A percentile compares a stretch with the other conserved stretches of the same genome.
Conservation (phyloP, 805 yeast genomes). For the Kluyveromyces wickerhamii region DNA sequence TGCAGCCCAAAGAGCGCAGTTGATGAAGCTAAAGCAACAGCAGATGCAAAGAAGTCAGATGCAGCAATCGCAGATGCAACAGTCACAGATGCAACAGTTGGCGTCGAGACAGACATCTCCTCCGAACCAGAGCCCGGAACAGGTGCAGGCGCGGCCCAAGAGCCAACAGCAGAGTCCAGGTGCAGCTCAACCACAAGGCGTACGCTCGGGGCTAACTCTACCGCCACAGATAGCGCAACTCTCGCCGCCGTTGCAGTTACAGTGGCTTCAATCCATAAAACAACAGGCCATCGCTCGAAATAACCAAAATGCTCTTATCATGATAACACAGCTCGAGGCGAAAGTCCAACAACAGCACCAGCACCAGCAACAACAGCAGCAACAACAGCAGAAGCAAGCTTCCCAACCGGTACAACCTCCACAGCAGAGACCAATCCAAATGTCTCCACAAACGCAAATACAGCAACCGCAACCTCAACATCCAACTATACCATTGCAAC, state of each 20-base stretch:
- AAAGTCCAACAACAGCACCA: constrained; percentile 18
- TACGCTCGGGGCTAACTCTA: constrained; percentile 16
- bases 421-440: constrained; percentile 16
- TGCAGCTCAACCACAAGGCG: constrained; percentile 4
- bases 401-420: constrained; percentile 24
- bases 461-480: constrained; percentile 1
- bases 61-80: constrained; percentile 11
- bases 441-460: constrained; percentile 4
- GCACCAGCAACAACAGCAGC: constrained; percentile 17
- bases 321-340: constrained; percentile 26
- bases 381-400: constrained; percentile 18
- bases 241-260: constrained; percentile 27
- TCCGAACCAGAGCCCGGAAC: constrained; percentile 7
- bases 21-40: constrained; percentile 8
- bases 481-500: constrained; percentile 19
- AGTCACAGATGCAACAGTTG: constrained; percentile 8
- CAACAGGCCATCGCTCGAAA: constrained; percentile 28
- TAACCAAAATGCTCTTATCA: constrained; percentile 25
- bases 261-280: constrained; percentile 24
- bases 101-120: constrained; percentile 6
- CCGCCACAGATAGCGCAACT: constrained; percentile 31
- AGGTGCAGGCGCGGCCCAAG: constrained; percentile 5
- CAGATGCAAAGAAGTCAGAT: constrained; percentile 6
- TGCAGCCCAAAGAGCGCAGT: constrained; percentile 9
- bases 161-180: constrained; percentile 7